These are phyloP conservation scores for Saccharomyces paradoxus DNA, from an alignment of 805 yeast species.

Conservation along the genomic window DNA sequence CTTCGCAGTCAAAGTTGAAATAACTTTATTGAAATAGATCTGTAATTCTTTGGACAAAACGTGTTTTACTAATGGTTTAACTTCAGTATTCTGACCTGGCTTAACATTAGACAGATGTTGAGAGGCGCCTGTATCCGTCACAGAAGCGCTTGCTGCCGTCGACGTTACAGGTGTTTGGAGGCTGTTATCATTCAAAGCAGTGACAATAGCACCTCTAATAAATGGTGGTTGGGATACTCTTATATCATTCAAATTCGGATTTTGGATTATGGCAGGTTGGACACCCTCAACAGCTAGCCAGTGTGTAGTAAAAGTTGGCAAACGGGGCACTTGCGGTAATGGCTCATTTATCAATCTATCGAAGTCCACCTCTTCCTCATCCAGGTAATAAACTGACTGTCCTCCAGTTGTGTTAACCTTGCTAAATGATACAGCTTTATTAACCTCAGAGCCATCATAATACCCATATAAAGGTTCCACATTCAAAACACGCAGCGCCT, in stretches of 20 bases:
- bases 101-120: constrained; percentile 26
- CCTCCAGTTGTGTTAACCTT: constrained; percentile 89
- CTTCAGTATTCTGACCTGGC: constrained; percentile 42
- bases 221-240: constrained; percentile 61
- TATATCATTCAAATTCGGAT: constrained; percentile 74
- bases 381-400: constrained; percentile 85
- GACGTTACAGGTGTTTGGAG: constrained; percentile 27
- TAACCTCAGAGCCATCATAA: constrained; percentile 38
- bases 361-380: constrained; percentile 88
- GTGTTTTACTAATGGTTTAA: constrained; percentile 90
- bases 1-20: constrained; percentile 61
- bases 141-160: constrained; percentile 2
- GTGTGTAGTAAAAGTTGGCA: constrained; percentile 86
- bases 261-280: constrained; percentile 95
- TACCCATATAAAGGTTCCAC: constrained; percentile 93
- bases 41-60: constrained; percentile 90
- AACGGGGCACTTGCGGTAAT: constrained; percentile 88
- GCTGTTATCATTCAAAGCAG: constrained; percentile 47
- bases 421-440: constrained; percentile 63
- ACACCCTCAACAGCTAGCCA: constrained; percentile 99
- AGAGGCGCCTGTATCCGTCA: not conserved
- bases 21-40: constrained; percentile 84
- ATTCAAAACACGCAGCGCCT: constrained; percentile 76
- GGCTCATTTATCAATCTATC: constrained; percentile 91
- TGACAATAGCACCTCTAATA: constrained; percentile 73